Percentiles rank a stretch among this genome's conserved stretches.
Evolutionary conservation across 495 filamentous ascomycete species (phyloP).

Genomic region (Chaetomium cochliodes): DNA sequence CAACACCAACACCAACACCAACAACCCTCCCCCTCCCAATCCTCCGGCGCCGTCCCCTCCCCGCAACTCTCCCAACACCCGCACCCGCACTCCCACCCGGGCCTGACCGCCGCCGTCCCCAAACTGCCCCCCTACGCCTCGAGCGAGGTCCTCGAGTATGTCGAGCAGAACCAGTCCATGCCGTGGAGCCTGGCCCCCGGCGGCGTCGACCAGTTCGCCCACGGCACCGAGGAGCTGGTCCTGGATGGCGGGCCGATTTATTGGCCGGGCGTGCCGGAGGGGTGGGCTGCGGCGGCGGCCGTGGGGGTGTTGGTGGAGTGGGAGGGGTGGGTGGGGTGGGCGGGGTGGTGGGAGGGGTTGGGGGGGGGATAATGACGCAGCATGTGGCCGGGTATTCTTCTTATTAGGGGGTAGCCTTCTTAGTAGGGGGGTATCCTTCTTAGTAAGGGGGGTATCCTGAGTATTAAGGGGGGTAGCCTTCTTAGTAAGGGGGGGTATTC

Average conservation of each 20-base stretch:
- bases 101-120: constrained; percentile 1
- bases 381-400: neutral
- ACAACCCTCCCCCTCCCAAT: neutral
- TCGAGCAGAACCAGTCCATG: constrained; percentile 36
- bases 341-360: too few species aligned
- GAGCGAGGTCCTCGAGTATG: constrained; percentile 30
- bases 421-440: neutral
- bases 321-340: too few species aligned
- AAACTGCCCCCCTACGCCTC: constrained; percentile 27
- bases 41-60: constrained; percentile 4
- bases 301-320: too few species aligned
- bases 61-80: constrained; percentile 9
- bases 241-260: constrained; percentile 31
- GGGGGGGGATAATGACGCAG: neutral
- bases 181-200: constrained; percentile 40
- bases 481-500: too few species aligned
- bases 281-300: constrained; percentile 6
- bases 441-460: too few species aligned
- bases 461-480: too few species aligned
- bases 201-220: constrained; percentile 44
- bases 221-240: constrained; percentile 33
- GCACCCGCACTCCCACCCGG: neutral
- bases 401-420: neutral
- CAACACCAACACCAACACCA: constrained; percentile 3
- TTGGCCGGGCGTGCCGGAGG: constrained; percentile 30